A percentile compares a stretch with the other conserved stretches of the same genome.
Evolutionary conservation across 108 stramenopile species (phyloP).

Genomic region (Skeletonema costatum): DNA sequence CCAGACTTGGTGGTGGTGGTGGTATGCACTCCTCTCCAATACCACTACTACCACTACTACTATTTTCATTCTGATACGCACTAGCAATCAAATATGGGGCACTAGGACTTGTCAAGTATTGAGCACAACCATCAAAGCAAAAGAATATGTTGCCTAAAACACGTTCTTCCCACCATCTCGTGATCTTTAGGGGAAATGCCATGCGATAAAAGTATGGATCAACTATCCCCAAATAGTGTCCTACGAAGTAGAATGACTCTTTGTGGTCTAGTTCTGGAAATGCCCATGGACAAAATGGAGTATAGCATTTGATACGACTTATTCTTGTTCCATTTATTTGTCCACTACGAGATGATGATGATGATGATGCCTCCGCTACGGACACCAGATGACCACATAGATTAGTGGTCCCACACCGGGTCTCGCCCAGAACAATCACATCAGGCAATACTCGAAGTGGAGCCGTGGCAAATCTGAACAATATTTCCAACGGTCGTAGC

Average conservation of each 20-base stretch:
- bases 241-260: slow-evolving; percentile 71
- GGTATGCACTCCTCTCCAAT: background rate
- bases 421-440: slow-evolving; percentile 65
- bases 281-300: slow-evolving; percentile 70
- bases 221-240: slow-evolving; percentile 63
- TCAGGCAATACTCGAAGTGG: slow-evolving; percentile 61
- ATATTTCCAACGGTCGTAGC: slow-evolving; percentile 59
- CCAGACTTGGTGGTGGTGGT: slow-evolving; percentile 48
- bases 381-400: slow-evolving; percentile 53
- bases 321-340: background rate
- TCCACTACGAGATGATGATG: background rate
- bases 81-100: slow-evolving; percentile 62
- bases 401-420: slow-evolving; percentile 71
- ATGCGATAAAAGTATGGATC: slow-evolving; percentile 58
- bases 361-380: slow-evolving; percentile 9
- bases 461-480: slow-evolving; percentile 54
- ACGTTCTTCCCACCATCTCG: slow-evolving; percentile 51
- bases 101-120: slow-evolving; percentile 63
- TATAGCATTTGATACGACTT: slow-evolving; percentile 44
- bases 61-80: slow-evolving; percentile 36
- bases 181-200: slow-evolving; percentile 66
- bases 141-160: slow-evolving; percentile 57
- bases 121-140: slow-evolving; percentile 70
- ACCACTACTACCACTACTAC: background rate
- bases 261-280: slow-evolving; percentile 67